phyloP scores from a whole-genome alignment of 768 basidiomycete species.

The Rhodotorula taiwanensis region DNA sequence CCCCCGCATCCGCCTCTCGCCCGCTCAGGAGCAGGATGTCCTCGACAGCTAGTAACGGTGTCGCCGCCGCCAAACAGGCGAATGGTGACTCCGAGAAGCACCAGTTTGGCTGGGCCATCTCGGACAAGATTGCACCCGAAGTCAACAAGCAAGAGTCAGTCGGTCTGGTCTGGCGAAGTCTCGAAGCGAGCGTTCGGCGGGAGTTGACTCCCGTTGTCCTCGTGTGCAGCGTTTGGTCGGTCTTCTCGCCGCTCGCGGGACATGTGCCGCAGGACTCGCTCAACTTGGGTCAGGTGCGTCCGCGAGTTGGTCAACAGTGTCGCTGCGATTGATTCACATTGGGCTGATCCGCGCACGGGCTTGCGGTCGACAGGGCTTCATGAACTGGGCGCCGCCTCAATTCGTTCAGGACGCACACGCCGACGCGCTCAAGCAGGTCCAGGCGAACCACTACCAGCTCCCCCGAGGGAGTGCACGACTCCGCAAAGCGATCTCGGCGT shows the following conservation, averaged over 20 bases:
- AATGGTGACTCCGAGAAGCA: no score
- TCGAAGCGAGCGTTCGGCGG: neutral
- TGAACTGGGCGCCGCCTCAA: slow-evolving; percentile 80
- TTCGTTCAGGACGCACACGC: slow-evolving; percentile 72
- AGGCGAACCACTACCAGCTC: slow-evolving; percentile 64
- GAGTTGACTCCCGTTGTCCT: slow-evolving; percentile 41
- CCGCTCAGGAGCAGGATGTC: neutral
- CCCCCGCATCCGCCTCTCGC: neutral
- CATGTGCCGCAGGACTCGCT: slow-evolving; percentile 75
- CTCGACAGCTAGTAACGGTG: neutral
- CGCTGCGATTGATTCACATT: neutral
- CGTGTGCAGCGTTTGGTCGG: slow-evolving; percentile 66
- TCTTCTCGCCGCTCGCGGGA: slow-evolving; percentile 48
- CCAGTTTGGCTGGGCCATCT: slow-evolving; percentile 11
- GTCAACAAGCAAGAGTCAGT: slow-evolving; percentile 10
- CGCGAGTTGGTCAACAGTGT: neutral
- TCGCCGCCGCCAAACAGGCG: no score
- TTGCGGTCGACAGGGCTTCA: slow-evolving; percentile 55
- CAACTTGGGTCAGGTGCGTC: slow-evolving; percentile 70
- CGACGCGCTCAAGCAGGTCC: slow-evolving; percentile 58
- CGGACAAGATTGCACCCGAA: slow-evolving; percentile 15
- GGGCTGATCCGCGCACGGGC: neutral
- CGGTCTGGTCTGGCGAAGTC: neutral
- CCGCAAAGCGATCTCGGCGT: slow-evolving; percentile 73
- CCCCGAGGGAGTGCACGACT: slow-evolving; percentile 81